Evolutionary conservation across 768 basidiomycete genomes (phyloP), one percentile per base, ranked within the genome.

Genomic region (Mycena belliarum): DNA sequence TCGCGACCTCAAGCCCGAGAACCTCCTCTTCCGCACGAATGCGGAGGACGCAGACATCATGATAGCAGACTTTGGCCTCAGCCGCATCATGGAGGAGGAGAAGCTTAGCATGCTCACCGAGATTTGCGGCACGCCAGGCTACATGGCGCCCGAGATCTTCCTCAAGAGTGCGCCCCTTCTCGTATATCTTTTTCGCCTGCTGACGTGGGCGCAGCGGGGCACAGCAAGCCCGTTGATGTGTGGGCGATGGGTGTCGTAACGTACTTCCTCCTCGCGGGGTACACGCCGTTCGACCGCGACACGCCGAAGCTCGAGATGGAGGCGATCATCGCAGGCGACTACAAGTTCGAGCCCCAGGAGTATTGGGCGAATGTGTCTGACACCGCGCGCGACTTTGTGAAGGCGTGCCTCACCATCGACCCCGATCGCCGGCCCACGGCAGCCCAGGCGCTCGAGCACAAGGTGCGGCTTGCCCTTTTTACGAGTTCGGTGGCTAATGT

Each of bases 171-270:
- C 37, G 85, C 26, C 3, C 20, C 16, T 38, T 41, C 16, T 24
- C 23, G n/a, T n/a, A 6, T 20, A 8, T 33, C 12, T 11, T 6
- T 7, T 35, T 42, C 8, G 6, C 16, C 11, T n/a, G n/a, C 28
- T 33, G 5, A 44, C 43, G 18, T 16, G 15, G 7, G 4, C 20
- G 4, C 67, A 91, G 89, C 87, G 53, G 96, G 96, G 4, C 96
- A 99, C 66, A 85, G 89, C 40, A 97, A 92, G 74, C 95, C 95
- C 10, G 95, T 97, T 18, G 96, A 96, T 66, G 75, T 96, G 53
- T 95, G 94, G 95, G 95, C 96, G 1, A 95, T 98, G 85, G 96
- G 96, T 37, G 96, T 99, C 47, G 95, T 99, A 72, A 91, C 96
- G 14, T 98, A 98, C 75, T 97, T 97, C 87, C 77, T 98, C 4